A percentile compares a stretch with the other conserved stretches of the same genome.
Conservation (phyloP, 306 rosid species). For the Prinsepia uniflora region DNA sequence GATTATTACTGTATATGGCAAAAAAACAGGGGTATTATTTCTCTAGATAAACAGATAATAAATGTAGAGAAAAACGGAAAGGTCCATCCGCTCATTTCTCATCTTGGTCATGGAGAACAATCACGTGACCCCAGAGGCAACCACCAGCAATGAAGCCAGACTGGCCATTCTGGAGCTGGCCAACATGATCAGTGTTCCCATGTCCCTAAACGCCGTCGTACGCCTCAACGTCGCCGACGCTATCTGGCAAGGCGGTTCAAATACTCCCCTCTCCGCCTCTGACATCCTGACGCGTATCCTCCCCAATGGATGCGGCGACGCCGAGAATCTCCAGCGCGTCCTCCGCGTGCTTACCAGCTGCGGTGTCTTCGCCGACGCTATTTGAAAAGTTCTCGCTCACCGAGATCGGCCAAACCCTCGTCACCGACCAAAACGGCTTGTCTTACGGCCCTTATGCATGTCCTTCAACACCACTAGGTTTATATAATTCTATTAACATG, state of each 20-base stretch:
- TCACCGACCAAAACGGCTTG: conserved; percentile 51
- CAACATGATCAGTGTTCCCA: conserved; percentile 95
- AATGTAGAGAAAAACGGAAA: neutral
- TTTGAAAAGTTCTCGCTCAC: conserved; percentile 79
- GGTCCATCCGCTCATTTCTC: neutral
- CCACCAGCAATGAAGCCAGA: conserved; percentile 53
- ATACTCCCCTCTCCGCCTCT: conserved; percentile 60
- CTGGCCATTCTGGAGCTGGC: conserved; percentile 64
- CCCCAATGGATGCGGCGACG: conserved; percentile 51
- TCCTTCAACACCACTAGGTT: conserved; percentile 95
- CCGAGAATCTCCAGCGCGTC: conserved; percentile 83
- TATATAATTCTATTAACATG: neutral
- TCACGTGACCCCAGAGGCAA: conserved; percentile 23
- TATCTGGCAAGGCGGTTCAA: conserved; percentile 72
- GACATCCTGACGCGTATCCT: conserved; percentile 50
- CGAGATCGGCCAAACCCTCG: conserved; percentile 67
- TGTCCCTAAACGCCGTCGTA: conserved; percentile 85
- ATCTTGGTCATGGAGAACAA: conserved; percentile 19
- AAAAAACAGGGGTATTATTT: too few species aligned
- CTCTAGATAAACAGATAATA: too few species aligned
- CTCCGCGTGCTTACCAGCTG: conserved; percentile 75
- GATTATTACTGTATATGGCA: too few species aligned
- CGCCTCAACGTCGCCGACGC: conserved; percentile 87
- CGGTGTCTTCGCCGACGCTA: conserved; percentile 68
- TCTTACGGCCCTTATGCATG: conserved; percentile 68